These are phyloP conservation scores for Schizophyllum amplum DNA, from an alignment of 1,284 basidiomycete species.

Conservation along the genomic window DNA sequence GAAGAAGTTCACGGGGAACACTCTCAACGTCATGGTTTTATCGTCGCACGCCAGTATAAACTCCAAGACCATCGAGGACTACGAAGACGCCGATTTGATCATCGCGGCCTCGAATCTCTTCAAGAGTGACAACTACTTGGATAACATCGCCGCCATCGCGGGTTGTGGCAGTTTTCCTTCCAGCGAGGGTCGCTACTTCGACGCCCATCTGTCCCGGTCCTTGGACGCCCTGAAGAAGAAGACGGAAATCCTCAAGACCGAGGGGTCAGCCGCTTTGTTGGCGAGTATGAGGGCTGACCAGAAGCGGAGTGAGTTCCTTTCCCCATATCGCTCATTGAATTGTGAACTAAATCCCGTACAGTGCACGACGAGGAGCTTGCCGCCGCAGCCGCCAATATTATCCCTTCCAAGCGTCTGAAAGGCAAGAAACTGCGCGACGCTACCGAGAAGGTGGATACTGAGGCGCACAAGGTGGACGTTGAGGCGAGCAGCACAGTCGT, in stretches of 20 bases:
- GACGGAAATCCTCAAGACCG: conserved; percentile 54
- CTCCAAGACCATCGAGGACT: conserved; percentile 62
- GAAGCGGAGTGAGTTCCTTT: conserved; percentile 39
- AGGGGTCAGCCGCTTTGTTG: conserved; percentile 55
- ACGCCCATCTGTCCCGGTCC: conserved; percentile 63
- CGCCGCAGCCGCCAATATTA: conserved; percentile 31
- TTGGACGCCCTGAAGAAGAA: conserved; percentile 55
- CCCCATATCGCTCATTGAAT: too few species aligned
- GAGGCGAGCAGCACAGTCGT: conserved; percentile 9
- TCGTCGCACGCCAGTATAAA: conserved; percentile 72
- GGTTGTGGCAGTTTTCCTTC: conserved; percentile 58
- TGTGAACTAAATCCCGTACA: conserved; percentile 16
- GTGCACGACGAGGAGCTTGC: conserved; percentile 40
- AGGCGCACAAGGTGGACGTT: too few species aligned
- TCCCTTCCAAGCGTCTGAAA: conserved; percentile 56
- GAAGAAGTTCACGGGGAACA: conserved; percentile 67
- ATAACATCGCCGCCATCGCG: conserved; percentile 65
- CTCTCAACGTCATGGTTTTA: conserved; percentile 64
- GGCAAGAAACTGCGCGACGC: conserved; percentile 57
- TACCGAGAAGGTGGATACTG: conserved; percentile 23
- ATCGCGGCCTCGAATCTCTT: conserved; percentile 85
- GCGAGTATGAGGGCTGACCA: conserved; percentile 54
- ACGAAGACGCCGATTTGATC: conserved; percentile 81
- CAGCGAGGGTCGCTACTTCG: conserved; percentile 83
- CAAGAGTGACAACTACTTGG: conserved; percentile 70